Conservation (phyloP, 495 filamentous ascomycete species). For the Sphaerosporella brunnea region DNA sequence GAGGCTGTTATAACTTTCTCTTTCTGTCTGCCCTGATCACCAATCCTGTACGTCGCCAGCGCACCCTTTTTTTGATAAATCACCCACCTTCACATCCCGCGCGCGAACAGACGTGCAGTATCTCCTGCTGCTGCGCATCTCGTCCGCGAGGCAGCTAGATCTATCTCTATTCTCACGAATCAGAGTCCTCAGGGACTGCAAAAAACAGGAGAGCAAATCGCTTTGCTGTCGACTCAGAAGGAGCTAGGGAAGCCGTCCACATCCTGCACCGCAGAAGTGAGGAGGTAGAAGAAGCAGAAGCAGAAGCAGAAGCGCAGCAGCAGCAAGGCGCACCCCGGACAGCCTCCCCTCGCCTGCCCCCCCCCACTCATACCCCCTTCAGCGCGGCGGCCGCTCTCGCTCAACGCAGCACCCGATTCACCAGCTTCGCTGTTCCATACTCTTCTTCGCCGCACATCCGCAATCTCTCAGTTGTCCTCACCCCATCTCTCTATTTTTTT, state of each 20-base stretch:
- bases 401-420: too few species aligned
- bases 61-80: constrained; percentile 2
- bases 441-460: neutral
- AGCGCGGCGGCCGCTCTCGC: neutral
- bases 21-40: too few species aligned
- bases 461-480: neutral
- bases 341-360: constrained; percentile 7
- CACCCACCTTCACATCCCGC: neutral
- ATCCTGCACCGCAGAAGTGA: neutral
- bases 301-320: constrained; percentile 13
- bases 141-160: neutral
- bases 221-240: constrained; percentile 3
- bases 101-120: neutral
- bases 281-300: constrained; percentile 1
- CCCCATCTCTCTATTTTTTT: neutral
- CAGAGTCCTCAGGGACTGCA: neutral
- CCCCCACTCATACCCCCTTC: neutral
- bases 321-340: constrained; percentile 11
- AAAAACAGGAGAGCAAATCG: neutral
- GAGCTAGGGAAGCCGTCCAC: constrained; percentile 8
- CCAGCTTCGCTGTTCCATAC: constrained; percentile 1
- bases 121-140: neutral
- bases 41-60: constrained; percentile 2
- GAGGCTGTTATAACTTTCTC: too few species aligned
- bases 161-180: neutral